Base-by-base conservation (phyloP, 202 grass and related monocot genomes). In the Zoysia matrella region DNA sequence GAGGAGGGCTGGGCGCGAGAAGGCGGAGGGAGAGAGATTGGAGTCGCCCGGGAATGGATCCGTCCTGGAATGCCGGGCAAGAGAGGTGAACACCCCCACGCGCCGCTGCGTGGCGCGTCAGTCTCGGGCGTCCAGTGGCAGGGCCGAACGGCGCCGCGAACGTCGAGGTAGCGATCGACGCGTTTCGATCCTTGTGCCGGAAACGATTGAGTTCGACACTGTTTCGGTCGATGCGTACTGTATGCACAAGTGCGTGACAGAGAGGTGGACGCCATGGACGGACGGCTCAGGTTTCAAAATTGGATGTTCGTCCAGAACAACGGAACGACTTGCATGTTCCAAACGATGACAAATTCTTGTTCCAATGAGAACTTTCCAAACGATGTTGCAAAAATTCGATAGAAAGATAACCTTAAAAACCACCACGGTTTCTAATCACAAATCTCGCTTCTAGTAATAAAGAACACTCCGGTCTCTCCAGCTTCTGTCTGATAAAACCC, bases 101-200 rank as follows among this genome's bases (percentile, higher is more conserved):
- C 76, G 16, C 39, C 45, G 80, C 80, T 67, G 73, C 61, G 75
- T 87, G 75, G 78, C 39, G 1, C 60, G 43, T 8, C 3, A 18
- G 50, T 68, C 22, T 48, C 22, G 13, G 63, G 44, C 72, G 51
- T 76, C 44, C 51, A 67, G 60, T 12, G 48, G 11, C 48, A 12
- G 58, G 47, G 69, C 2, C 10, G 15, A 18, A 13, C 67, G 16
- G 69, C 15, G 22, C 42, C 71, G 64, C 5, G 66, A 58, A 49
- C 66, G 44, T 3, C 15, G 55, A 58, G 55, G 55, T 16, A 16
- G 55, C 30, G 30, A 36, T 36, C 30, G 30, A 36, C 30, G 30
- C 30, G 30, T 36, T 36, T 36, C 30, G 30, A 36, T 36, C 30
- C 30, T 36, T 36, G 30, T 36, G 30, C 30, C 30, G 30, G 30